These are phyloP conservation scores for Penicillium longicatenatum DNA, from an alignment of 495 filamentous ascomycete species.

Conservation along the genomic window DNA sequence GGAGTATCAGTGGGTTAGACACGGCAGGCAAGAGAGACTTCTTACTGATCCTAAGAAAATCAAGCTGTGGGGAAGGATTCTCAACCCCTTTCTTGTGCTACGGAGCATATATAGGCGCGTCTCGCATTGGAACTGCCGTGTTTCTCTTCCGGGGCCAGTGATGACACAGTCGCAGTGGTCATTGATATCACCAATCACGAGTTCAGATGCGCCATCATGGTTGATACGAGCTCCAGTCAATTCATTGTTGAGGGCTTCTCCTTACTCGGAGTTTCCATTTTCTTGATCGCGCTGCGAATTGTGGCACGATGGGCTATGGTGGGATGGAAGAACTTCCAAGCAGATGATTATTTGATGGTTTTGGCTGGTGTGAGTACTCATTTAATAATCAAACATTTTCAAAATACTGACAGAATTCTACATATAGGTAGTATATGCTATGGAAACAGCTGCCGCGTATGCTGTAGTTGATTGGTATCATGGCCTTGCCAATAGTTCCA, in stretches of 20 bases:
- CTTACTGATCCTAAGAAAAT: background rate
- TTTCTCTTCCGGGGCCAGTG: background rate
- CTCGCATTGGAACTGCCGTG: background rate
- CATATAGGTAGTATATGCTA: conserved; percentile 36
- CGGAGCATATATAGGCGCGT: background rate
- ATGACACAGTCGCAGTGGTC: background rate
- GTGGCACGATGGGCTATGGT: conserved; percentile 41
- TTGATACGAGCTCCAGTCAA: background rate
- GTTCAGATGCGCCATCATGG: background rate
- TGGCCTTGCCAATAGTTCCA: conserved; percentile 52
- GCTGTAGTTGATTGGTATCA: conserved; percentile 35
- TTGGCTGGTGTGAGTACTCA: conserved; percentile 34
- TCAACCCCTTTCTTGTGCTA: background rate
- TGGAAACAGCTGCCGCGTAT: conserved; percentile 39
- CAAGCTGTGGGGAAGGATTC: background rate
- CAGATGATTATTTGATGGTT: conserved; percentile 57
- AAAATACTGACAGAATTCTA: conserved; percentile 9
- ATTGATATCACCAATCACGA: background rate
- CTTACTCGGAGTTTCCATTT: background rate
- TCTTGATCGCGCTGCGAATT: background rate
- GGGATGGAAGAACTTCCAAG: conserved; percentile 41
- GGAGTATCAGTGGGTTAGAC: background rate
- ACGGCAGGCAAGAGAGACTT: background rate
- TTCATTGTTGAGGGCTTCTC: background rate
- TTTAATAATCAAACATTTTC: background rate